These are phyloP conservation scores for Tylopilus orsonianus DNA, from an alignment of 1,284 basidiomycete species.

Conservation along the genomic window DNA sequence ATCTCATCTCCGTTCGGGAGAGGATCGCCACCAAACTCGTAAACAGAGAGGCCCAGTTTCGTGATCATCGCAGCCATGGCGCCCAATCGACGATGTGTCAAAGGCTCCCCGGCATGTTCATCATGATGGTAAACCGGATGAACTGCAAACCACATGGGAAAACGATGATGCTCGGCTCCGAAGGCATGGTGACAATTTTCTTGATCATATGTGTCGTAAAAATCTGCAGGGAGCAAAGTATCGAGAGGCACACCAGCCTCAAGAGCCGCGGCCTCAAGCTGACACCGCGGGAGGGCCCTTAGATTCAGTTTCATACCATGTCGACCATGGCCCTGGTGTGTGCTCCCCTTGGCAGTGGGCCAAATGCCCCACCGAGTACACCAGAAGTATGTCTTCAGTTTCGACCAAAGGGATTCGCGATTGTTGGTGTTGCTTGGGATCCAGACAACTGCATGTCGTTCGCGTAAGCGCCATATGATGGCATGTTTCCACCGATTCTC, in stretches of 20 bases:
- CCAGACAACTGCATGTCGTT: conserved; percentile 51
- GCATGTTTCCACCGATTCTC: conserved; percentile 56
- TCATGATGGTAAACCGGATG: conserved; percentile 25
- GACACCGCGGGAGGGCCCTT: conserved; percentile 48
- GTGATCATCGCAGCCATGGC: conserved; percentile 54
- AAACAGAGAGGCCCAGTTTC: conserved; percentile 42
- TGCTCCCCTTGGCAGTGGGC: conserved; percentile 6
- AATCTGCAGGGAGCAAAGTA: conserved; percentile 45
- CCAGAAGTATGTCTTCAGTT: conserved; percentile 14
- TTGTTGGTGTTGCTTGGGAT: conserved; percentile 31
- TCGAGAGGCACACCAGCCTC: conserved; percentile 62
- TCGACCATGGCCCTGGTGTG: conserved; percentile 28
- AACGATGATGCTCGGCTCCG: neutral
- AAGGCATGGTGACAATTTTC: neutral
- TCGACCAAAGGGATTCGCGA: conserved; percentile 13
- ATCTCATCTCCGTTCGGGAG: neutral
- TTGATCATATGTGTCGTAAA: conserved; percentile 24
- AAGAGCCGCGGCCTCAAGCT: conserved; percentile 59
- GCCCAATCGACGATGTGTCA: conserved; percentile 42
- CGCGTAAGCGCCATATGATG: conserved; percentile 55
- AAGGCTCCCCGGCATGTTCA: conserved; percentile 20
- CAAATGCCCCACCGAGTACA: conserved; percentile 1
- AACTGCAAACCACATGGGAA: conserved; percentile 19
- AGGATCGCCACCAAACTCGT: conserved; percentile 14
- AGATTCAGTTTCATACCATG: conserved; percentile 58